Base-by-base conservation (phyloP, 257 asterid genomes). In the Cruciata laevipes region DNA sequence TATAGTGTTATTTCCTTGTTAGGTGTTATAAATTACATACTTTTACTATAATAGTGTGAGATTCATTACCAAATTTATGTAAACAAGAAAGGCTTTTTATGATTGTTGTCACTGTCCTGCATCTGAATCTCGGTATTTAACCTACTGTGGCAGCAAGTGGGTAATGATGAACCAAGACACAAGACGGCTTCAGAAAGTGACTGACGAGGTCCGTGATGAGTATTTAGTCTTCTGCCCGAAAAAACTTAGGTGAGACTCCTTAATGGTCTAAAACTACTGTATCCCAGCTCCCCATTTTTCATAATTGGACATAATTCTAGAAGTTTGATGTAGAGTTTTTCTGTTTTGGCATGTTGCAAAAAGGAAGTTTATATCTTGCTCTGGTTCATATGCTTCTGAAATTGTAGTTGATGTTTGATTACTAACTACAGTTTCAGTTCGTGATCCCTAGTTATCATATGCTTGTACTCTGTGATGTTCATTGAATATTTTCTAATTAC, bases 121-220 rank as follows among this genome's bases (percentile, higher is more conserved):
- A 24, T 31, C 69, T 73, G 25, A 18, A 40, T 12, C 38, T 30
- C 18, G 40, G 7, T 33, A 16, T 62, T 63, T 61, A 7, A n/a
- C 59, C 61, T 38, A 51, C 47, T 83, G 55, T 73, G 80, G 81
- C 95, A 94, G 99, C 83, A 90, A 90, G 80, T 94, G 99, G 99
- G 89, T 94, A 77, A 90, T 90, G 99, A 94, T 94, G 99, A 90
- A 94, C 79, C 84, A 81, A 74, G 89, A 87, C 78, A 90, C 99
- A 2, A 85, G 99, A 77, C 85, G 92, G 62, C 95, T 94, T 71
- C 96, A 88, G 83, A 94, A 90, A 79, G 96, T 94, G 74, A 77
- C 80, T 16, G 99, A 94, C 81, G 99, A 90, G 24, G 95, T 94
- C 38, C 99, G 95, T 20, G 89, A 94, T 67, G 97, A 90, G 80